Evolutionary conservation across 106 monocot species (phyloP), one percentile per base, ranked within the genome.

Genomic region (Dendrobium nobile): DNA sequence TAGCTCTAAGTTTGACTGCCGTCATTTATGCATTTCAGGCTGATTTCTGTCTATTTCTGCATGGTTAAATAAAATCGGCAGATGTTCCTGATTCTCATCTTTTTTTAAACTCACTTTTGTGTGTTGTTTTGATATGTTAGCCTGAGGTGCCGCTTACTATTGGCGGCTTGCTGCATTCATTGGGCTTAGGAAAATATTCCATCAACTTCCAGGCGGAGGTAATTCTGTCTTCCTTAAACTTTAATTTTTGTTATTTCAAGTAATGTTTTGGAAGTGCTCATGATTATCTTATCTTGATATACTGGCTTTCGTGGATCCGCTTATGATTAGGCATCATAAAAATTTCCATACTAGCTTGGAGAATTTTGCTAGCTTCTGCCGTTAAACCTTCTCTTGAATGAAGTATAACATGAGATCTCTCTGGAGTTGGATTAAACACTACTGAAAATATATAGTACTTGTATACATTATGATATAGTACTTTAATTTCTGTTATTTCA

Each of bases 181-280:
- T 99, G 65, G 99, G 91, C 24, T 79, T 99, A 70, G 93, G 86
- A 59, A 99, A 93, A 84, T 99, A 95, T 86, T 82, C 84, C 22
- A 86, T 99, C 80, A 47, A 89, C 77, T 99, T 99, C 80, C 95
- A 95, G 87, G 99, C 91, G 59, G 99, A 99, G 89, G 99, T 99
- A 86, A 74, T 28, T 67, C 37, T 54, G 16, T 74, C 75, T 26
- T 42, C 20, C 10, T 74, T 0, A 74, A 19, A 41, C 43, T 43
- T 8, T 74, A 48, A 47, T n/a, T 76, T 9, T 22, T 48, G 4
- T 76, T 76, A 31, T 31, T 31, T 31, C 31, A 20, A 10, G 74
- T 28, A 28, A 18, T 43, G 11, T 16, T 20, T 42, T 41, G 13
- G 19, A 74, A 74, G 17, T 17, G 4, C 19, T 9, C 4, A 17